Evolutionary conservation across 768 basidiomycete genomes (phyloP), one percentile per base, ranked within the genome.

Genomic region (Boletus subcaerulescens): DNA sequence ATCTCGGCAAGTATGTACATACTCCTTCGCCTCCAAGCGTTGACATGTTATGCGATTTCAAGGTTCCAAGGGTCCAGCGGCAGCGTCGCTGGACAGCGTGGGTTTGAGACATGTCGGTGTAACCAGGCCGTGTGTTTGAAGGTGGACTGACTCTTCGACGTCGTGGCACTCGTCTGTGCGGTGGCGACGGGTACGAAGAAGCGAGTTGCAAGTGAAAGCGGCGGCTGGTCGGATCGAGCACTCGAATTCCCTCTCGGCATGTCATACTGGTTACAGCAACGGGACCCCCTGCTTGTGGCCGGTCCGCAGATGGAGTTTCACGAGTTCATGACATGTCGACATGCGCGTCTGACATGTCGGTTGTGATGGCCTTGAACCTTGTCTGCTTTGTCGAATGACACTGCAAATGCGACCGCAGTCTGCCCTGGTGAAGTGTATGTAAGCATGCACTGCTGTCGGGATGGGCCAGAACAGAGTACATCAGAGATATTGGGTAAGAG

Each of bases 101-200:
- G 22, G 33, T 14, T 8, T 22, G 50, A 60, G 43, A 63, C 31
- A 51, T 22, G 15, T 41, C 49, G 53, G 60, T 45, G 47, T 50
- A 12, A 33, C 33, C 4, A 38, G 26, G 51, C 52, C 52, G 54
- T 40, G 54, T 40, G 55, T 56, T 15, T 14, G 47, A 39, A 15
- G 14, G 35, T 36, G 13, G 35, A 29, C 20, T 18, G 35, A 29
- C 20, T 18, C 24, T 53, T 62, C 31, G 45, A 26, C 17, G 55
- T 36, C 51, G 33, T 43, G 45, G 32, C 13, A 10, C 6, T 42
- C 40, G 46, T 50, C 53, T 38, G 0, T 62, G 66, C 65, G 65
- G 66, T 66, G 65, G 65, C 65, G 44, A 36, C 65, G 65, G 65
- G 56, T 45, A 50, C 49, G 60, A 52, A 58, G 65, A 62, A 65